Evolutionary conservation across 2,329 filamentous ascomycete species (phyloP).

Genomic region (Plenodomus biglobosus): DNA sequence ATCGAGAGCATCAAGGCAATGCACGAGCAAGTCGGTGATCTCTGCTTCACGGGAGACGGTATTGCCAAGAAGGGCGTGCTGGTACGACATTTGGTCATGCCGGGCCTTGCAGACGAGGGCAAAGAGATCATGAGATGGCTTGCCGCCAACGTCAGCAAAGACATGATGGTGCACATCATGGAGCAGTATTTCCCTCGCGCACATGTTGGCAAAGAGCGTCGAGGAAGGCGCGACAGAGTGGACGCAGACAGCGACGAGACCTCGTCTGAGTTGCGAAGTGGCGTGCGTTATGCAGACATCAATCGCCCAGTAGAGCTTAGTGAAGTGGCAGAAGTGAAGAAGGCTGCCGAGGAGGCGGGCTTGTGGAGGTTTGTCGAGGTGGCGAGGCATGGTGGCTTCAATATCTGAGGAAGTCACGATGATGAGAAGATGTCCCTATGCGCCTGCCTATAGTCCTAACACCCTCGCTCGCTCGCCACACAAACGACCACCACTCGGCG

Average conservation of each 20-base stretch:
- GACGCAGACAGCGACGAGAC: slow-evolving; percentile 33
- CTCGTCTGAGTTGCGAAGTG: slow-evolving; percentile 37
- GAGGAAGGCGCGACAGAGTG: slow-evolving; percentile 33
- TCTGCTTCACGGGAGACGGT: slow-evolving; percentile 79
- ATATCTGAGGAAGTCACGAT: slow-evolving; percentile 34
- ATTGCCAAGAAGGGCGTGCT: slow-evolving; percentile 77
- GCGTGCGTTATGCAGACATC: slow-evolving; percentile 72
- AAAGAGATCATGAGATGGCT: slow-evolving; percentile 75
- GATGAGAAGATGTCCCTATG: no score
- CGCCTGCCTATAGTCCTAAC: no score
- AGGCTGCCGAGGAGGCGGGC: slow-evolving; percentile 69
- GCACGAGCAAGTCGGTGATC: slow-evolving; percentile 78
- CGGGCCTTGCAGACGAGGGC: slow-evolving; percentile 73
- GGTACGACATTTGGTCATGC: slow-evolving; percentile 82
- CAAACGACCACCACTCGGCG: no score
- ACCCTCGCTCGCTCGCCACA: no score
- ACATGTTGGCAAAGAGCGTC: slow-evolving; percentile 71
- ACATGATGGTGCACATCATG: slow-evolving; percentile 84
- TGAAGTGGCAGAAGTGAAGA: slow-evolving; percentile 67
- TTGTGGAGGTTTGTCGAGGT: slow-evolving; percentile 78
- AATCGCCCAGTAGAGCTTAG: slow-evolving; percentile 68
- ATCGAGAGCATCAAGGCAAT: slow-evolving; percentile 77
- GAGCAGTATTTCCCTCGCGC: slow-evolving; percentile 83
- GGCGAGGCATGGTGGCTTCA: slow-evolving; percentile 60
- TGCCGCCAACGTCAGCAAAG: slow-evolving; percentile 69